Evolutionary conservation across 768 basidiomycete species (phyloP).

Genomic region (Phallus indusiatus): DNA sequence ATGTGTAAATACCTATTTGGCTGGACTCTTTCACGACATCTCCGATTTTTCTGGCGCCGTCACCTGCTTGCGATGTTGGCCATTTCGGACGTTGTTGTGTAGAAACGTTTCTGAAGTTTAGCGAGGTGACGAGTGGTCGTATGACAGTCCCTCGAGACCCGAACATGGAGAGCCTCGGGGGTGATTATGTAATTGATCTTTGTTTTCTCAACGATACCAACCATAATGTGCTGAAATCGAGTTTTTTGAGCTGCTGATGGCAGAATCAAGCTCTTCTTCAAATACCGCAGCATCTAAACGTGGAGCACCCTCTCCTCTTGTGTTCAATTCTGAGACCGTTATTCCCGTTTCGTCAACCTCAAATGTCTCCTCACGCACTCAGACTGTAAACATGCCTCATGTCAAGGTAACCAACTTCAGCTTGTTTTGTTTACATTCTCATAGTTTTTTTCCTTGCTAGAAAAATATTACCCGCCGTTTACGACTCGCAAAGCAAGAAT

Average conservation of each 20-base stretch:
- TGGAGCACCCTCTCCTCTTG: constrained; percentile 61
- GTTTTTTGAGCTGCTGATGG: constrained; percentile 4
- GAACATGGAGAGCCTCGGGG: too few relatives aligned
- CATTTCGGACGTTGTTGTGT: too few relatives aligned
- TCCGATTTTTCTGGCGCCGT: too few relatives aligned
- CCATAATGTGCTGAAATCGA: constrained; percentile 1
- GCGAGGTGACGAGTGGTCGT: too few relatives aligned
- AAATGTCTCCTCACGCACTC: neutral
- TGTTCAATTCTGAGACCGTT: constrained; percentile 45
- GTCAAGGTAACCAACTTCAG: constrained; percentile 4
- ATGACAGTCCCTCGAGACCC: too few relatives aligned
- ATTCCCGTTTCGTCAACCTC: constrained; percentile 4
- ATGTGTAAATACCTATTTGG: too few relatives aligned
- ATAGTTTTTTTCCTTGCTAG: constrained; percentile 31
- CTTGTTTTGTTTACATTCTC: neutral
- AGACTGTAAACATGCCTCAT: constrained; percentile 7
- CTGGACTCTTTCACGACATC: too few relatives aligned
- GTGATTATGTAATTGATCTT: neutral
- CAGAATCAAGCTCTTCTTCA: constrained; percentile 3
- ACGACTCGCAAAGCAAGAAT: constrained; percentile 89
- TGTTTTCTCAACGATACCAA: neutral
- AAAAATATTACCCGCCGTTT: constrained; percentile 90
- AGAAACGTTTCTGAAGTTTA: too few relatives aligned
- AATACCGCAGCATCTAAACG: constrained; percentile 26
- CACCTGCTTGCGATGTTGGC: too few relatives aligned